Evolutionary conservation across 768 basidiomycete genomes (phyloP), one percentile per base, ranked within the genome.

Genomic region (Clavaria fumosa): DNA sequence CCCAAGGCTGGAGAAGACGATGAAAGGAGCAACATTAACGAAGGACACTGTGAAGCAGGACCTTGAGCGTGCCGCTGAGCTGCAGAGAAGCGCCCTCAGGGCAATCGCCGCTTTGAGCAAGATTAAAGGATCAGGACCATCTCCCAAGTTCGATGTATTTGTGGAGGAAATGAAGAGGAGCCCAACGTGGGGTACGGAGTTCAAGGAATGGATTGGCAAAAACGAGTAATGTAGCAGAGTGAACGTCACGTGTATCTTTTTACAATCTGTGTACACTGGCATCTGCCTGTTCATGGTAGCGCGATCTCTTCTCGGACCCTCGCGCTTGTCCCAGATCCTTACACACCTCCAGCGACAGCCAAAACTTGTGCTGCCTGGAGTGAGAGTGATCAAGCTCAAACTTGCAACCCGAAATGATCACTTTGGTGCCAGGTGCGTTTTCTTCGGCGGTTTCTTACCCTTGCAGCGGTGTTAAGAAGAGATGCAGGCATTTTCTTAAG

Each of bases 11-110:
- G 82, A 86, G 54, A 75, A 76, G 56, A 82, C 85, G 26, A 88
- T 96, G 75, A 83, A 88, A 51, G 86, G 86, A 1, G 72, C 81
- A 5, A 78, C 71, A 4, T 72, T 86, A 28, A 85, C 84, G 37
- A 96, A 96, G 61, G 93, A 97, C 52, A 86, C 88, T 0, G 91
- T 95, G 34, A 97, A 96, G 58, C 86, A 89, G 54, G 85, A 89
- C 46, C 53, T 89, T 31, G 84, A 86, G 57, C 71, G 82, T 14
- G 75, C 81, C 6, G 84, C 84, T 19, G 93, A 96, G 56, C 66
- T 96, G 43, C 90, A 96, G 59, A 66, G 84, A 44, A 89, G 86
- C 49, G 85, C 86, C 5, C 63, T 96, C 43, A 64, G 93, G 26
- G 88, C 89, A 4, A 74, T 91, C 31, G 85, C 77, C 11, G 85